Base-by-base conservation (phyloP, 2,329 filamentous ascomycete species). In the Plenodomus tracheiphilus region DNA sequence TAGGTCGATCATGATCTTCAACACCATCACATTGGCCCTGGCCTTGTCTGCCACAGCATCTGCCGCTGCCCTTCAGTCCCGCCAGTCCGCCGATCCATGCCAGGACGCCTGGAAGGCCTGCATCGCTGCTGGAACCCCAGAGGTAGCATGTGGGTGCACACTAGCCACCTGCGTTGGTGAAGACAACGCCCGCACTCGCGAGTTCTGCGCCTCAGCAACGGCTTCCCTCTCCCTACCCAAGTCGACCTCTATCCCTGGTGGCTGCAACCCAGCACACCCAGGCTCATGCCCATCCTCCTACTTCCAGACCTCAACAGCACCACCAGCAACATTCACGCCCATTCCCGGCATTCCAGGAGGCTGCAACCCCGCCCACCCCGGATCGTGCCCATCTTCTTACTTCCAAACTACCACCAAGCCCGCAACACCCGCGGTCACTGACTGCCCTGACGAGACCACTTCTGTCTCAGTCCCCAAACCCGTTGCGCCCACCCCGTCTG, bases 171-270 rank as follows among this genome's bases (percentile, higher is more conserved):
- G 53, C n/a, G 9, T 41, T 2, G 53, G 53, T 11, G 45, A 56
- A 21, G 53, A 56, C 25, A 49, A 47, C 10, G 50, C 44, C 2
- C 47, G 53, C 10, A 41, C 39, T 19, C 47, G 53, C 18, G 41
- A 46, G n/a, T 56, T 18, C 35, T 56, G 53, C 45, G 42, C 53
- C 22, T 46, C 50, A 5, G 47, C 51, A 3, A 56, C 51, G 8
- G 47, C 53, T 32, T 10, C 9, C 28, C 28, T 32, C 3, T 40
- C 30, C 19, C 49, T 56, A 34, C 22, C 50, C 25, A 34, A 18
- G 36, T 13, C 47, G 15, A 49, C 46, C 16, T 28, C 42, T 8
- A 48, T 44, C 16, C 46, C 41, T 1, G 46, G 46, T 30, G 46
- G 46, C 8, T 51, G 43, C 20, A 50, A 50, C 34, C 51, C 47